Evolutionary conservation across 192 early-diverging fungal genomes (phyloP).

Genomic region (Coemansia sp.): DNA sequence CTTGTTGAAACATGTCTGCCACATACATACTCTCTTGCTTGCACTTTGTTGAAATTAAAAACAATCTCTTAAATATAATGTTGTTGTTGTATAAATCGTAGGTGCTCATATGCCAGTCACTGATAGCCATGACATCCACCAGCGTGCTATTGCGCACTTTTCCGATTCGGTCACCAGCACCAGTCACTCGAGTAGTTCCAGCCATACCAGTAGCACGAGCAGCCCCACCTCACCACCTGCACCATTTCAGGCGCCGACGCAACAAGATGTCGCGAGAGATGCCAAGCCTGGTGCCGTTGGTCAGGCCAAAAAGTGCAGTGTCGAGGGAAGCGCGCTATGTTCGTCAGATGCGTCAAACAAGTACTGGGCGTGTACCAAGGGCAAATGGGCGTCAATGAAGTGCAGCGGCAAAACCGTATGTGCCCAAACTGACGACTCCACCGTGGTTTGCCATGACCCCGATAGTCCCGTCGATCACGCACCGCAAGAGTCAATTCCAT

Average conservation of each 20-base stretch:
- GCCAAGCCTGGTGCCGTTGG: not conserved
- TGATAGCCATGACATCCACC: not conserved
- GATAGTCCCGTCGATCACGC: not conserved
- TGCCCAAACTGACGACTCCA: slow-evolving; percentile 2
- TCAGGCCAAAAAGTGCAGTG: slow-evolving; percentile 8
- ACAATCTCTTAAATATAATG: not conserved
- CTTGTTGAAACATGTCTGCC: not conserved
- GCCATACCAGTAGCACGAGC: not conserved
- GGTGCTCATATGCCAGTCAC: not conserved
- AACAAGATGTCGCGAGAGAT: not conserved
- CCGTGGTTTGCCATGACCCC: slow-evolving; percentile 16
- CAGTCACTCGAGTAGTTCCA: not conserved
- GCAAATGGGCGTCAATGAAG: slow-evolving; percentile 2
- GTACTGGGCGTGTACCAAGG: slow-evolving; percentile 13
- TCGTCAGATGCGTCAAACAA: slow-evolving; percentile 8
- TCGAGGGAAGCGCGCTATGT: slow-evolving; percentile 5
- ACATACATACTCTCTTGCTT: not conserved
- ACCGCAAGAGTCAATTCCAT: slow-evolving; percentile 1
- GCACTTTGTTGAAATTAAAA: not conserved
- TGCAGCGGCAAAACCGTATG: slow-evolving; percentile 11
- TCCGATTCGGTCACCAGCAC: not conserved
- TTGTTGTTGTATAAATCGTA: not conserved
- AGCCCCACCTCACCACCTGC: not conserved
- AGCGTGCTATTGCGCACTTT: not conserved
- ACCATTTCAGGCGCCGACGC: not conserved